Percentiles rank a stretch among this genome's conserved stretches.
Evolutionary conservation across 176 grass and related monocot genomes (phyloP).

Genomic region (Aegilops bicornis): DNA sequence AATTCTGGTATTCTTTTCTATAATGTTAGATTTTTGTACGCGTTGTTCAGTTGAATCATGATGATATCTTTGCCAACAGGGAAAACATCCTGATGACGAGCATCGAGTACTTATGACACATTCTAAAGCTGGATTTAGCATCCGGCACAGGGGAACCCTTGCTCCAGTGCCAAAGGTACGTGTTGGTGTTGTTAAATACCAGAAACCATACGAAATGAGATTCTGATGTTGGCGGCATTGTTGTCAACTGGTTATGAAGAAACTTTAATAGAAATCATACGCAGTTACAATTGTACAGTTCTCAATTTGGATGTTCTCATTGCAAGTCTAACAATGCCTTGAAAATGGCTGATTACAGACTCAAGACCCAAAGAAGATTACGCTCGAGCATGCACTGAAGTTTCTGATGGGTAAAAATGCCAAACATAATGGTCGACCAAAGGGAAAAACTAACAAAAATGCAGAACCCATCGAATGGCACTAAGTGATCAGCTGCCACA

Average conservation of each 20-base stretch:
- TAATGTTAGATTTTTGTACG: conserved; percentile 1
- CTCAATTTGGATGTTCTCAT: not conserved
- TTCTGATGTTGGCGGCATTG: not conserved
- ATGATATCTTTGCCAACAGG: conserved; percentile 49
- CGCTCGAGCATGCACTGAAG: conserved; percentile 60
- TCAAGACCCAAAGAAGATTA: conserved; percentile 58
- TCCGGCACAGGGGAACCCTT: conserved; percentile 59
- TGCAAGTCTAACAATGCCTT: conserved; percentile 34
- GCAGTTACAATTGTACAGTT: not conserved
- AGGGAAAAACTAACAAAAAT: conserved; percentile 24
- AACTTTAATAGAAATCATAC: not conserved
- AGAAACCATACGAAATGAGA: not conserved
- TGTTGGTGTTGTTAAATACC: not conserved
- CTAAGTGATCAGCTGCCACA: not conserved
- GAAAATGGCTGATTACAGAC: conserved; percentile 47
- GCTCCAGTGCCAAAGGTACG: conserved; percentile 75
- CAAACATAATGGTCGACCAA: conserved; percentile 59
- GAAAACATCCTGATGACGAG: conserved; percentile 73
- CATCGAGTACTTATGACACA: conserved; percentile 63
- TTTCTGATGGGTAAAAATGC: conserved; percentile 66
- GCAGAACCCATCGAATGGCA: conserved; percentile 47
- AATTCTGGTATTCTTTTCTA: conserved; percentile 54
- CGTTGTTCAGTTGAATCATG: conserved; percentile 25
- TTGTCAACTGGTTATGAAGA: not conserved
- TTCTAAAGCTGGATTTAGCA: conserved; percentile 66